Evolutionary conservation across 2,329 filamentous ascomycete genomes (phyloP).

Genomic region (Amesomyces nigricolor): DNA sequence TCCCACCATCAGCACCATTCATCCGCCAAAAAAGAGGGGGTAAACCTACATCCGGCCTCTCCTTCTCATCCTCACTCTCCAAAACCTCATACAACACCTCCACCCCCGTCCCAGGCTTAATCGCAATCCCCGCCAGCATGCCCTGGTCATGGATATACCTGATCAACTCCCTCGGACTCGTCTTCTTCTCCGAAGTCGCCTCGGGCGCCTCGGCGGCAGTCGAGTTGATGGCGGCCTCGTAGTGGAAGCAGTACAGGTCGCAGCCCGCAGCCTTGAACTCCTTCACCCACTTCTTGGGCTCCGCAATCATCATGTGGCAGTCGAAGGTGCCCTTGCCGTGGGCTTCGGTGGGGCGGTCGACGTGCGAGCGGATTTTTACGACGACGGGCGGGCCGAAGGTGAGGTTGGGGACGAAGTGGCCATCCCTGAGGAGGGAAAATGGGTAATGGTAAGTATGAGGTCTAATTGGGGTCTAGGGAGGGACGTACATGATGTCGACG

Average conservation of each 20-base stretch:
- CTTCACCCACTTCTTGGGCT: slow-evolving; percentile 98
- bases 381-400: slow-evolving; percentile 95
- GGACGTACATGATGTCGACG: slow-evolving; percentile 74
- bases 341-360: slow-evolving; percentile 64
- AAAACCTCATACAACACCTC: slow-evolving; percentile 90
- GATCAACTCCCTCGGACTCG: slow-evolving; percentile 78
- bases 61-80: slow-evolving; percentile 63
- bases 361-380: slow-evolving; percentile 83
- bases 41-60: slow-evolving; percentile 79
- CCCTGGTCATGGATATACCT: slow-evolving; percentile 84
- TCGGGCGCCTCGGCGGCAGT: slow-evolving; percentile 78
- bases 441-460: background rate
- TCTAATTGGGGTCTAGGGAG: background rate
- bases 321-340: slow-evolving; percentile 89
- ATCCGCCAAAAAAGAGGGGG: background rate
- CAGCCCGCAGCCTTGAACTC: slow-evolving; percentile 92
- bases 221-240: slow-evolving; percentile 81
- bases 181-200: slow-evolving; percentile 61
- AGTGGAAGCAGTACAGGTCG: slow-evolving; percentile 99
- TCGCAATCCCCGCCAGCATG: slow-evolving; percentile 86
- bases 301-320: slow-evolving; percentile 99
- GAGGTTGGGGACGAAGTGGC: slow-evolving; percentile 97
- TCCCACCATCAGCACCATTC: slow-evolving; percentile 3
- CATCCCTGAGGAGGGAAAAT: slow-evolving; percentile 77
- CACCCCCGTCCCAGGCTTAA: slow-evolving; percentile 87